phyloP scores from a whole-genome alignment of 495 filamentous ascomycete species.

The Haplographium delicatum region DNA sequence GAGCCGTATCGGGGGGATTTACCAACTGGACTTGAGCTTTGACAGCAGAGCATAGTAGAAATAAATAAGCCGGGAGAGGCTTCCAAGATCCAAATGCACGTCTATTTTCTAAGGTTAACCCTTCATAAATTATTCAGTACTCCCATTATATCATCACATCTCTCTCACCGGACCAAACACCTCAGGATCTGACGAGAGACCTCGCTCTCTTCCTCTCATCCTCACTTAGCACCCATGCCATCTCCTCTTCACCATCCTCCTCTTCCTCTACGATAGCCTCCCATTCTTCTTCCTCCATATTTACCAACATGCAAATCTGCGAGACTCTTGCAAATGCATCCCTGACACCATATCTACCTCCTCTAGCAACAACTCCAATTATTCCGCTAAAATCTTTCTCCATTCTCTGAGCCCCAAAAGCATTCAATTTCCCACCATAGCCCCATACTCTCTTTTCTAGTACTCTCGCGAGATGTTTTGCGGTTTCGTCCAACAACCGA shows the following conservation, averaged over 20 bases:
- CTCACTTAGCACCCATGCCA: conserved; percentile 48
- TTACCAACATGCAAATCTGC: conserved; percentile 85
- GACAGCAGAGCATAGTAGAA: too few relatives aligned
- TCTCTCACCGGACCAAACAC: background rate
- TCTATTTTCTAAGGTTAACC: background rate
- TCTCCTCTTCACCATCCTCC: conserved; percentile 37
- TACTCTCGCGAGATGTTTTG: conserved; percentile 64
- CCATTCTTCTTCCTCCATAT: conserved; percentile 99
- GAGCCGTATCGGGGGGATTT: too few relatives aligned
- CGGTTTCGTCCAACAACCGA: conserved; percentile 64
- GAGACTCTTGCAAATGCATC: conserved; percentile 74
- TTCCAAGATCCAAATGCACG: too few relatives aligned
- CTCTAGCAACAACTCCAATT: conserved; percentile 66
- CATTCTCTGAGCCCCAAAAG: conserved; percentile 78
- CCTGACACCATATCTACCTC: conserved; percentile 70
- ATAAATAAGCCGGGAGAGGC: too few relatives aligned
- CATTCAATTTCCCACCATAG: conserved; percentile 73
- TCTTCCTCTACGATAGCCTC: conserved; percentile 53
- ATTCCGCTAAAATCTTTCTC: conserved; percentile 85
- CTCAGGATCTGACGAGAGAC: conserved; percentile 33
- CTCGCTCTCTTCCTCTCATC: conserved; percentile 50
- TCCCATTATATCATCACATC: too few relatives aligned
- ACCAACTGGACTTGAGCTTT: too few relatives aligned
- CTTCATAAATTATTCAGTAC: background rate
- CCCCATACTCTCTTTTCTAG: conserved; percentile 90